phyloP scores from a whole-genome alignment of 371 early-diverging fungal species.

The Massospora cicadina region DNA sequence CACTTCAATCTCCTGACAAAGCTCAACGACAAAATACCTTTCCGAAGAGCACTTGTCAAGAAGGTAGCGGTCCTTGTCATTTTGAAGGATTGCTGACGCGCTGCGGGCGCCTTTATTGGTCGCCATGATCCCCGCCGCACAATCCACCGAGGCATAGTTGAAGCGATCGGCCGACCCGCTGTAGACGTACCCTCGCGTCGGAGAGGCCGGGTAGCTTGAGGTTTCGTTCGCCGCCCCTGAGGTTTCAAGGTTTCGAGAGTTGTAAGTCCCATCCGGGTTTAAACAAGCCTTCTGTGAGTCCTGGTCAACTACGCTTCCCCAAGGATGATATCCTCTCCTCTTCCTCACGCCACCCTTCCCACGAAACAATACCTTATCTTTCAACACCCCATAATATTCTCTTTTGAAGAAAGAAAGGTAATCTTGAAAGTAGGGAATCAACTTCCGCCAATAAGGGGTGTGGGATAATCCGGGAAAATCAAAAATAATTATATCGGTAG shows the following conservation, averaged over 20 bases:
- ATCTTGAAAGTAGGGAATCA: not conserved
- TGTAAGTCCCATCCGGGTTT: no score
- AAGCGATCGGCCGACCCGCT: slow-evolving; percentile 34
- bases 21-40: slow-evolving; percentile 75
- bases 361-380: not conserved
- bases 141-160: slow-evolving; percentile 85
- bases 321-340: not conserved
- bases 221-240: not conserved
- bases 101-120: slow-evolving; percentile 71
- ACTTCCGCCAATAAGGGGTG: not conserved
- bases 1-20: slow-evolving; percentile 85
- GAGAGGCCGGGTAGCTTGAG: not conserved
- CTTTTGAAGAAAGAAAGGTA: not conserved
- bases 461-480: not conserved
- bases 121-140: slow-evolving; percentile 75
- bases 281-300: no score
- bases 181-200: not conserved
- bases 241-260: not conserved
- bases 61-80: slow-evolving; percentile 84
- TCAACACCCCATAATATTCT: not conserved
- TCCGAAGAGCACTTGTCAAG: slow-evolving; percentile 65
- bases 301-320: not conserved
- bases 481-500: no score
- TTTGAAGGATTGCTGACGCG: slow-evolving; percentile 61
- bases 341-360: not conserved